Percentiles rank a stretch among this genome's conserved stretches.
Evolutionary conservation across 2,329 filamentous ascomycete species (phyloP).

Genomic region (Arthrinium puccinioides): DNA sequence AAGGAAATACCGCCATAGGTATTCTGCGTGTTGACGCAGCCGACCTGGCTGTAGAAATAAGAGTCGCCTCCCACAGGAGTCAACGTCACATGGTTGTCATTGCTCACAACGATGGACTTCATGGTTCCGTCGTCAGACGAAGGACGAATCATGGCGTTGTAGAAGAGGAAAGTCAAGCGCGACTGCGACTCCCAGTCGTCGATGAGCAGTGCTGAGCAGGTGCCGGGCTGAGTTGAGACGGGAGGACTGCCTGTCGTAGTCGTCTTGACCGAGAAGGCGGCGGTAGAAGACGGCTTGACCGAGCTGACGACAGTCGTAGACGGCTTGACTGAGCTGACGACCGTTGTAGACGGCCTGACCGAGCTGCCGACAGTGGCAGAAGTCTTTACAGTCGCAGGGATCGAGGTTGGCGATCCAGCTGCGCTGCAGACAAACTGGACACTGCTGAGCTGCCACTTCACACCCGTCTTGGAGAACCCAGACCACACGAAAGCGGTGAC

Average conservation of each 20-base stretch:
- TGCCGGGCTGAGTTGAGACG: constrained; percentile 2
- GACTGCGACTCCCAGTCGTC: constrained; percentile 58
- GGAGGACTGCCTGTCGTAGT: constrained; percentile 2
- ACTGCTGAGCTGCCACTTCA: constrained; percentile 42
- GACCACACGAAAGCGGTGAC: constrained; percentile 34
- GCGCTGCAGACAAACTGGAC: constrained; percentile 35
- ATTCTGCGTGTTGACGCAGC: constrained; percentile 42
- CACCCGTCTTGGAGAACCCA: constrained; percentile 22
- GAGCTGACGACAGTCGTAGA: background rate
- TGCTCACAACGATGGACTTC: constrained; percentile 45
- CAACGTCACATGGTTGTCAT: constrained; percentile 42
- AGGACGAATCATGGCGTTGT: constrained; percentile 49
- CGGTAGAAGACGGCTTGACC: constrained; percentile 5
- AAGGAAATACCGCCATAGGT: constrained; percentile 49
- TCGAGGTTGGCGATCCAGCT: constrained; percentile 9
- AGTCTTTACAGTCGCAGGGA: background rate
- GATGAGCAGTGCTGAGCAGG: constrained; percentile 28
- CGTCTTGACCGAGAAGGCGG: constrained; percentile 4
- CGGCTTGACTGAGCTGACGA: constrained; percentile 1
- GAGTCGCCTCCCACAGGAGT: constrained; percentile 39
- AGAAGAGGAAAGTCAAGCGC: constrained; percentile 51
- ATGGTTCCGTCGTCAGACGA: constrained; percentile 51
- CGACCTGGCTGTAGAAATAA: constrained; percentile 52
- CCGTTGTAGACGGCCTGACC: constrained; percentile 8
- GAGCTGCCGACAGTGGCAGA: background rate